Percentiles rank a stretch among this genome's conserved stretches.
These are phyloP conservation scores for Aspergillus costaricaensis DNA, from an alignment of 2,329 filamentous ascomycete genomes.

Conservation along the genomic window DNA sequence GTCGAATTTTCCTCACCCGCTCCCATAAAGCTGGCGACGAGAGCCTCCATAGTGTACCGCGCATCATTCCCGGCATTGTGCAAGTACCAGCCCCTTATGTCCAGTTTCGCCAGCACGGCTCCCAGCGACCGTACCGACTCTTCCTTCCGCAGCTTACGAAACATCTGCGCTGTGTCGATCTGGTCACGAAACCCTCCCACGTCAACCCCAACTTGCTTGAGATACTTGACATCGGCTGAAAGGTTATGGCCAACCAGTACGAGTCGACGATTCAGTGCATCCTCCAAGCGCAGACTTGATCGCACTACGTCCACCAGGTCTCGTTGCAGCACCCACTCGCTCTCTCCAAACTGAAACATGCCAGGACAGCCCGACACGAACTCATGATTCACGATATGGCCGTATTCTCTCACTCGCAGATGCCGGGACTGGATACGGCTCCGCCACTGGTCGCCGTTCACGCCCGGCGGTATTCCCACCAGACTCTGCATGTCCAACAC, in stretches of 20 bases:
- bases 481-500: constrained; percentile 72
- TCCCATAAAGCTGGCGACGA: constrained; percentile 56
- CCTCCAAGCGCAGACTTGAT: constrained; percentile 54
- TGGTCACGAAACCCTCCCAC: constrained; percentile 58
- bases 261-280: constrained; percentile 55
- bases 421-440: constrained; percentile 69
- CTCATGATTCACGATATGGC: constrained; percentile 64
- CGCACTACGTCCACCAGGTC: constrained; percentile 52
- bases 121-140: constrained; percentile 59
- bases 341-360: constrained; percentile 69
- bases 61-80: constrained; percentile 91
- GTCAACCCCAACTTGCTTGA: constrained; percentile 63
- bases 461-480: constrained; percentile 59
- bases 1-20: neutral
- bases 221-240: constrained; percentile 66
- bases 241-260: constrained; percentile 80
- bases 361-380: constrained; percentile 75
- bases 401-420: constrained; percentile 72
- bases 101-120: constrained; percentile 64
- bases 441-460: constrained; percentile 67
- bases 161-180: constrained; percentile 73
- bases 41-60: constrained; percentile 72
- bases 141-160: constrained; percentile 62
- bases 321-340: constrained; percentile 55
- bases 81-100: constrained; percentile 64